A percentile compares a stretch with the other conserved stretches of the same genome.
These are phyloP conservation scores for Microcyclospora tardicrescens DNA, from an alignment of 2,329 filamentous ascomycete genomes.

Conservation along the genomic window DNA sequence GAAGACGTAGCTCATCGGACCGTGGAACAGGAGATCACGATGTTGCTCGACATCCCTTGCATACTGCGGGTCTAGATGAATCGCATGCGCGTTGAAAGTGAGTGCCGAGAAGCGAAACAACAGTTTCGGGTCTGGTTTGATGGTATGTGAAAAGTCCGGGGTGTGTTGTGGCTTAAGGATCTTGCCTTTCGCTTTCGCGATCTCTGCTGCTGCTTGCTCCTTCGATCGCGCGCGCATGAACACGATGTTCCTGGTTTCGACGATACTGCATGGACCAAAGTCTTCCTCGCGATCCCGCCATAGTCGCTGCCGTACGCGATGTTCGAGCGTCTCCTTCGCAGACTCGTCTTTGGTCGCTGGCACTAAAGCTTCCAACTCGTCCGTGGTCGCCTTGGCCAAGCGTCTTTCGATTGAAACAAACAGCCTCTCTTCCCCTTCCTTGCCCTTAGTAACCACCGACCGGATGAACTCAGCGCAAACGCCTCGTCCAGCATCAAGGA, in stretches of 20 bases:
- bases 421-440: slow-evolving; percentile 40
- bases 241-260: slow-evolving; percentile 49
- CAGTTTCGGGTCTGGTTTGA: slow-evolving; percentile 56
- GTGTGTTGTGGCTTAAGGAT: slow-evolving; percentile 33
- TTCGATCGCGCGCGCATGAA: slow-evolving; percentile 44
- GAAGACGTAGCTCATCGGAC: slow-evolving; percentile 65
- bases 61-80: slow-evolving; percentile 70
- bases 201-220: slow-evolving; percentile 23
- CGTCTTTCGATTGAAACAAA: slow-evolving; percentile 47
- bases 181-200: slow-evolving; percentile 20
- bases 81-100: slow-evolving; percentile 82
- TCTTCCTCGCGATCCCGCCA: slow-evolving; percentile 32
- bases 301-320: slow-evolving; percentile 28
- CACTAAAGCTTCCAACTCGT: slow-evolving; percentile 22
- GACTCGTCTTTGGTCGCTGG: slow-evolving; percentile 26
- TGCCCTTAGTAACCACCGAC: slow-evolving; percentile 37
- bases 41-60: slow-evolving; percentile 61
- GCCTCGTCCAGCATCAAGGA: slow-evolving; percentile 23
- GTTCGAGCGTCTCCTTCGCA: slow-evolving; percentile 17
- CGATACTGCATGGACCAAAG: slow-evolving; percentile 32
- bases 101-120: slow-evolving; percentile 86
- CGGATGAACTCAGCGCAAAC: slow-evolving; percentile 38
- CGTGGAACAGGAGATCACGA: slow-evolving; percentile 66
- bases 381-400: slow-evolving; percentile 23
- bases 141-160: slow-evolving; percentile 43